These are phyloP conservation scores for Lepidium aucheri DNA, from an alignment of 345 rosid genomes.

Conservation along the genomic window DNA sequence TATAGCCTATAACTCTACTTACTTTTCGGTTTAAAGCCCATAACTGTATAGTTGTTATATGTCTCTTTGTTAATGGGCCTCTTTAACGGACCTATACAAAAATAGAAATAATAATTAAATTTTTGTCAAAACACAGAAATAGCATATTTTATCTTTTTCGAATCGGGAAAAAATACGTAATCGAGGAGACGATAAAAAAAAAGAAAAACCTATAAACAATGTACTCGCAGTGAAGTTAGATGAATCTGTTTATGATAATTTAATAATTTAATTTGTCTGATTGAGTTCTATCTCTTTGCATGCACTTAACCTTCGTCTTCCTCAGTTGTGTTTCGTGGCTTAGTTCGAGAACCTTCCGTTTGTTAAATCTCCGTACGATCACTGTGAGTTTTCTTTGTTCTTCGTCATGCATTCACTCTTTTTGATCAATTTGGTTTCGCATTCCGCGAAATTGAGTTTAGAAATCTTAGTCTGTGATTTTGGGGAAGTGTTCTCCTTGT, in stretches of 20 bases:
- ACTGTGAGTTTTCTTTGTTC: background rate
- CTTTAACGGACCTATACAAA: background rate
- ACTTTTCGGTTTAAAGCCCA: background rate
- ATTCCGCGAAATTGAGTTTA: background rate
- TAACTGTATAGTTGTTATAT: background rate
- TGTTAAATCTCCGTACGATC: background rate
- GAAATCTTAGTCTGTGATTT: background rate
- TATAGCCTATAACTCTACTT: too few species aligned
- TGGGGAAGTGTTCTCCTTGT: background rate
- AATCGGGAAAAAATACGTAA: background rate
- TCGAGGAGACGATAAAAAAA: background rate
- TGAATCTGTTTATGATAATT: too few species aligned
- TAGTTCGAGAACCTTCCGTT: background rate
- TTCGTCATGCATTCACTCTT: background rate
- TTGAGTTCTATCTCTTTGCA: background rate
- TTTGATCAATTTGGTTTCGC: background rate
- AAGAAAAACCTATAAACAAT: background rate
- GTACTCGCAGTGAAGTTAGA: background rate
- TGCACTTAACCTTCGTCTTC: conserved; percentile 8
- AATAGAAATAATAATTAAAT: background rate
- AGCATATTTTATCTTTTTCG: too few species aligned
- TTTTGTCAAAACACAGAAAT: too few species aligned
- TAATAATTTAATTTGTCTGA: too few species aligned
- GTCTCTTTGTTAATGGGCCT: background rate
- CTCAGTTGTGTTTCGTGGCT: background rate